A percentile compares a stretch with the other conserved stretches of the same genome.
phyloP scores from a whole-genome alignment of 495 filamentous ascomycete species.

The Aspergillus bridgeri region DNA sequence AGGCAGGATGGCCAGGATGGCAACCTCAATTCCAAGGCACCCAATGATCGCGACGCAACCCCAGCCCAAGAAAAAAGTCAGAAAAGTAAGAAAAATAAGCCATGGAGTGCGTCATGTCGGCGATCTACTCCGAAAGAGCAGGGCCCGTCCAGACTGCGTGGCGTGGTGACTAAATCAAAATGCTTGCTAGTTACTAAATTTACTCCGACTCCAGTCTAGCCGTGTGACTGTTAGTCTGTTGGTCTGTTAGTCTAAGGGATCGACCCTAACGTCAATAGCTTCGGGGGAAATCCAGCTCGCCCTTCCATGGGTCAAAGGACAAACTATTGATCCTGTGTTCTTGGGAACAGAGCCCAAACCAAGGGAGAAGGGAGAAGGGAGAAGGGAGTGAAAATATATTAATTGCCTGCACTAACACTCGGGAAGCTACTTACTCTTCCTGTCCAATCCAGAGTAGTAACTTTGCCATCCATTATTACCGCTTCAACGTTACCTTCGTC shows the following conservation, averaged over 20 bases:
- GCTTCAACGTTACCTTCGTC: background rate
- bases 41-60: background rate
- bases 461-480: no score
- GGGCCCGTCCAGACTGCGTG: background rate
- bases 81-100: background rate
- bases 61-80: background rate
- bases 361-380: background rate
- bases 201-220: no score
- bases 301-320: background rate
- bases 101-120: background rate
- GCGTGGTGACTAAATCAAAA: constrained; percentile 2
- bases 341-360: background rate
- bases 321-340: background rate
- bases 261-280: constrained; percentile 5
- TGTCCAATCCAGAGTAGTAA: no score
- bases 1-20: background rate
- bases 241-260: background rate
- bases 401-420: background rate
- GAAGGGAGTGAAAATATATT: background rate
- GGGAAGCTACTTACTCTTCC: no score
- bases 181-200: no score
- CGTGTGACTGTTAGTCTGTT: no score
- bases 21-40: no score
- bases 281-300: background rate
- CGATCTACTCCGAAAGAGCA: background rate